Conservation (phyloP, 768 basidiomycete species). For the Cytidiella melzeri region DNA sequence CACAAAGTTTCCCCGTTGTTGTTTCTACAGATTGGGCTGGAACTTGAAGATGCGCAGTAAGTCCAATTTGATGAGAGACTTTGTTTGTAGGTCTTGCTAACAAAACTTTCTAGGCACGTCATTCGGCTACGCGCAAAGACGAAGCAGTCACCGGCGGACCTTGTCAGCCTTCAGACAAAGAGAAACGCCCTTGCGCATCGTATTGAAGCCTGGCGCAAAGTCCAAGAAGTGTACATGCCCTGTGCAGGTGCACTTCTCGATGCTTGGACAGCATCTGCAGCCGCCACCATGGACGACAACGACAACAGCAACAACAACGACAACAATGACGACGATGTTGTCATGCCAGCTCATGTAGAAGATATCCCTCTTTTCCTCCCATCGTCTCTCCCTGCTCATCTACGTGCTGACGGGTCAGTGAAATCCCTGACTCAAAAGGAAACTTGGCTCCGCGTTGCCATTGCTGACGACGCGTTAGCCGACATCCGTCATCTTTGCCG, state of each 20-base stretch:
- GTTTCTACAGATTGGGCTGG: not conserved
- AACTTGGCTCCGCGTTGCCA: too few species aligned
- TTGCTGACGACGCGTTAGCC: too few species aligned
- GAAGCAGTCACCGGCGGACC: too few species aligned
- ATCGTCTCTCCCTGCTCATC: too few species aligned
- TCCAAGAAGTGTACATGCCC: slow-evolving; percentile 17
- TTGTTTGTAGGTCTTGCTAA: not conserved
- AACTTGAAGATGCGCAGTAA: not conserved
- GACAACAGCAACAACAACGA: too few species aligned
- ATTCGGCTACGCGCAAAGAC: too few species aligned
- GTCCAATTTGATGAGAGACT: not conserved
- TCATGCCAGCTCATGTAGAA: slow-evolving; percentile 11
- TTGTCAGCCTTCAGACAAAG: too few species aligned
- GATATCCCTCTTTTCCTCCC: slow-evolving; percentile 17
- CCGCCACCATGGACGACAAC: too few species aligned
- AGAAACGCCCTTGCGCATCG: slow-evolving; percentile 7
- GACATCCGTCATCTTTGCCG: too few species aligned
- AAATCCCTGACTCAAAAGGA: too few species aligned
- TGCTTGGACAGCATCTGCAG: too few species aligned
- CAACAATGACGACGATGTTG: not conserved
- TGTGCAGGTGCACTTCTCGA: not conserved
- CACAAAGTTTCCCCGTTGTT: not conserved
- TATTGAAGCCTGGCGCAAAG: slow-evolving; percentile 7
- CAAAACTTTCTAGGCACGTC: not conserved
- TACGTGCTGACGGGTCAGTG: too few species aligned